Percentiles rank a stretch among this genome's conserved stretches.
phyloP scores from a whole-genome alignment of 306 rosid genomes.

The Trichosanthes truncata region DNA sequence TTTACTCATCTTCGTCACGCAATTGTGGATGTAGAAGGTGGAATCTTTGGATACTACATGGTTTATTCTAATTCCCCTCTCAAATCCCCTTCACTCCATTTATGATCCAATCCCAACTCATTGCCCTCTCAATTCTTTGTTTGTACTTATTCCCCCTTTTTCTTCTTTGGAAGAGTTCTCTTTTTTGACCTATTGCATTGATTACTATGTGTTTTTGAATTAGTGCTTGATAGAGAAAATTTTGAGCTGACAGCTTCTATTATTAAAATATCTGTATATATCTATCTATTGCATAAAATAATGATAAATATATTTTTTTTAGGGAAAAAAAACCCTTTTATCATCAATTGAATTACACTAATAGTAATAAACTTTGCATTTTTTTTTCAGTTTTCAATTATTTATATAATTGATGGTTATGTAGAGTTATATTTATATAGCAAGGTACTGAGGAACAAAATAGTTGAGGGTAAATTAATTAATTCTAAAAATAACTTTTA shows the following conservation, averaged over 20 bases:
- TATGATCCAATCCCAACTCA: neutral
- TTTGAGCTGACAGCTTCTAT: neutral
- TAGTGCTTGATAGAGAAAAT: neutral
- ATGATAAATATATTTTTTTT: too few relatives aligned
- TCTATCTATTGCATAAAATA: neutral
- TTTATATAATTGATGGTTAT: too few relatives aligned
- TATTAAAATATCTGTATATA: neutral
- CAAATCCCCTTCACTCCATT: constrained; percentile 2
- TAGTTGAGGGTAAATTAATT: neutral
- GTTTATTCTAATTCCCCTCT: neutral
- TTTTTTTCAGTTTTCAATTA: too few relatives aligned
- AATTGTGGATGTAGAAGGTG: neutral
- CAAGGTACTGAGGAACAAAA: neutral
- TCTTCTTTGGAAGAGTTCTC: neutral
- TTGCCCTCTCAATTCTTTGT: neutral
- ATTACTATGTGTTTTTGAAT: neutral
- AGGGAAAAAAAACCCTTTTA: too few relatives aligned
- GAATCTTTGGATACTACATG: neutral
- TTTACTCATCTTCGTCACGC: too few relatives aligned
- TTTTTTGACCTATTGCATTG: neutral
- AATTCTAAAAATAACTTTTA: too few relatives aligned
- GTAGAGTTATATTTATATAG: neutral
- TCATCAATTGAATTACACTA: too few relatives aligned
- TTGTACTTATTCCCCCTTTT: neutral
- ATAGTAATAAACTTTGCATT: neutral